Base-by-base conservation (phyloP, 2,329 filamentous ascomycete species). In the Colletotrichum abscissum region DNA sequence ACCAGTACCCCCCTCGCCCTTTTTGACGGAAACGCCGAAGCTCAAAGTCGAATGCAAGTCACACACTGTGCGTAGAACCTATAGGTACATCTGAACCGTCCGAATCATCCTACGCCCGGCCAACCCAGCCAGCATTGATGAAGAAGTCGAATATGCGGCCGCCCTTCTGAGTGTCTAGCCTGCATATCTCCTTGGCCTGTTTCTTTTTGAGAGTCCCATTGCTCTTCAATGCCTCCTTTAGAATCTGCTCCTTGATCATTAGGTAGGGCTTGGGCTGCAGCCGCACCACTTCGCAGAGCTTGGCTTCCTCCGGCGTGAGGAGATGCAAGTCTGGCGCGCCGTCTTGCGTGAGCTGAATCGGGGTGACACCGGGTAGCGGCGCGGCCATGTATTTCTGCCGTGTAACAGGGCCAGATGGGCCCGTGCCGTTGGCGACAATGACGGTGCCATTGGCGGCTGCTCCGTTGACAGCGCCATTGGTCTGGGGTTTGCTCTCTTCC, bases 181-280 rank as follows among this genome's bases (percentile, higher is more conserved):
- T 84, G 80, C 93, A 95, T 30, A 98, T 92, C 79, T 97, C 94
- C 80, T 93, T 94, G 2, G 95, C 95, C 77, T 96, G 92, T 84
- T 98, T 98, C 88, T 97, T 98, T 87, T 98, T 98, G 8, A 99
- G 84, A 14, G 88, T 90, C 1, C 97, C 97, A 72, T 97, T 96
- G 72, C 92, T 92, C 84, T 96, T 97, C 81, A 98, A 90, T 0
- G 96, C 94, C 81, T 98, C 96, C 78, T 94, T 94, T 65, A 98
- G 84, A n/a, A 98, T 87, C 74, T 94, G 92, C 81, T 98, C 95
- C 83, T 99, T 99, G 83, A 98, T 95, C 79, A 95, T 95, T 5
- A 98, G 84, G 81, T 98, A 99, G 1, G 97, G 94, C 85, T 99
- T 99, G 0, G 97, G 97, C 82, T 97, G 93, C 65, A 99, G 85